Conservation (phyloP, 805 yeast species). For the Metschnikowia koreensis region DNA sequence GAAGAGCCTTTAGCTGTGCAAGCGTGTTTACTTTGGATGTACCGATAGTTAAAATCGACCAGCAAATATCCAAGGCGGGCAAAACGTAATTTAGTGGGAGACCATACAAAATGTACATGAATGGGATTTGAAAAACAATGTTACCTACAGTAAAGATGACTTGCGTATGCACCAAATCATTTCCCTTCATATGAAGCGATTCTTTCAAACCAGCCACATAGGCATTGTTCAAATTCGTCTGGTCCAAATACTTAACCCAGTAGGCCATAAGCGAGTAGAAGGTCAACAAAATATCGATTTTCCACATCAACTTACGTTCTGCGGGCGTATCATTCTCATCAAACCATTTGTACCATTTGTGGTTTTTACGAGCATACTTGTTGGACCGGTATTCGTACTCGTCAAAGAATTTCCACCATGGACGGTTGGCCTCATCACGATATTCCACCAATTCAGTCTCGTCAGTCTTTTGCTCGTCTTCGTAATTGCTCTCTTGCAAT, state of each 20-base stretch:
- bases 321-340: slow-evolving; percentile 25
- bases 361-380: slow-evolving; percentile 16
- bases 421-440: slow-evolving; percentile 52
- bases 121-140: slow-evolving; percentile 25
- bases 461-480: not conserved
- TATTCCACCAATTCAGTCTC: slow-evolving; percentile 29
- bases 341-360: slow-evolving; percentile 31
- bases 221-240: slow-evolving; percentile 25
- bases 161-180: slow-evolving; percentile 29
- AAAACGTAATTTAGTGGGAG: slow-evolving; percentile 23
- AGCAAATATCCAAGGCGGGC: slow-evolving; percentile 20
- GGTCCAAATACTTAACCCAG: slow-evolving; percentile 30
- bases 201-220: slow-evolving; percentile 27
- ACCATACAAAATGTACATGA: slow-evolving; percentile 24
- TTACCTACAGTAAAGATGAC: slow-evolving; percentile 25
- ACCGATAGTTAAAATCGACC: slow-evolving; percentile 24
- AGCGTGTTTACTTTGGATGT: slow-evolving; percentile 19
- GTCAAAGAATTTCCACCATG: slow-evolving; percentile 48
- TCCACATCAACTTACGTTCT: slow-evolving; percentile 29
- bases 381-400: slow-evolving; percentile 30
- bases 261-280: slow-evolving; percentile 31
- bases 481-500: slow-evolving; percentile 15
- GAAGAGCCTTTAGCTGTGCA: slow-evolving; percentile 23
- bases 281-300: slow-evolving; percentile 28
- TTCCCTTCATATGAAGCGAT: slow-evolving; percentile 25